Base-by-base conservation (phyloP, 2,329 filamentous ascomycete species). In the Triangularia setosa region DNA sequence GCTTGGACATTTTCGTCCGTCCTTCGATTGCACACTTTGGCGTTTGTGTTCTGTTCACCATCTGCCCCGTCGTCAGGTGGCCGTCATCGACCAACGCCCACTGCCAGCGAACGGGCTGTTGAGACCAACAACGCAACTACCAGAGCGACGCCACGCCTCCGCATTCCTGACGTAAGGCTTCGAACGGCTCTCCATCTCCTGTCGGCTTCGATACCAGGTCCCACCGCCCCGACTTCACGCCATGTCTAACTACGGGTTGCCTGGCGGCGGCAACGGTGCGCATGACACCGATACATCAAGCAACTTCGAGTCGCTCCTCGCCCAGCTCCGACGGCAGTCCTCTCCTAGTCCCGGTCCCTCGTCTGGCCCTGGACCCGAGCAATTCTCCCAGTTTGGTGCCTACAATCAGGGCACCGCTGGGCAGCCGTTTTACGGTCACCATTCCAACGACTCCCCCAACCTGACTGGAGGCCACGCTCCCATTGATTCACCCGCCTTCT, bases 291-390 rank as follows among this genome's bases (percentile, higher is more conserved):
- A 78, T 65, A 64, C 70, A 35, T 73, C 74, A 65, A 69, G 71
- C 52, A 74, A 75, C 59, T 70, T 80, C 58, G 75, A 80, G 65
- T 75, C 78, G 14, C 77, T 81, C 62, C 75, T 80, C 58, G 78
- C 77, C 65, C 79, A 77, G 70, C 73, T 78, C 1, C 75, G 75
- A 55, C 72, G 73, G 44, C 75, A 75, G 67, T 75, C 74, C 3
- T 68, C 71, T n/a, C 65, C 72, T 24, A 67, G 68, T 27, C 67
- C 71, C 53, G 68, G 69, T 5, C 65, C 67, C 40, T 69, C 64
- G 30, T 40, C 62, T 63, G 53, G 52, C 40, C 53, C 65, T 44
- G 68, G 64, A 11, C 63, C 68, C 14, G 71, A 72, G n/a, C 60
- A 67, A 40, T 67, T 62, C 60, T 62, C 61, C 30, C 71, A 72